Evolutionary conservation across 1,284 basidiomycete species (phyloP).

Genomic region (Mycena sp.): DNA sequence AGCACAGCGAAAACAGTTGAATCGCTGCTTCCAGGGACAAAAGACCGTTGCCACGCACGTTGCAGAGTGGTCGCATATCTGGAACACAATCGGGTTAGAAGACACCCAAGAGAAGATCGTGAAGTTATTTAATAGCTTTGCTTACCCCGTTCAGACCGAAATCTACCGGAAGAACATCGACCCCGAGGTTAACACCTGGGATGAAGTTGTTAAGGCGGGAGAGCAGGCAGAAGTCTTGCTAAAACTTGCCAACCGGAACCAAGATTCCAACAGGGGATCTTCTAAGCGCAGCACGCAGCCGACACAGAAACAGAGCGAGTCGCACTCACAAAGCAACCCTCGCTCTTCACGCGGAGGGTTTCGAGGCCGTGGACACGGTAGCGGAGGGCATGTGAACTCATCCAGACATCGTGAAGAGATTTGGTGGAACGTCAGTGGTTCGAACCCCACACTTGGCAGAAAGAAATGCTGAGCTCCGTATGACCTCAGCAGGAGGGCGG

Average conservation of each 20-base stretch:
- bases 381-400: not conserved
- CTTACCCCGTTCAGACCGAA: not conserved
- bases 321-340: not conserved
- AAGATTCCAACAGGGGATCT: not conserved
- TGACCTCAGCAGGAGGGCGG: too few relatives aligned
- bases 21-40: not conserved
- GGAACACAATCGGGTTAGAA: too few relatives aligned
- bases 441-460: too few relatives aligned
- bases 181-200: slow-evolving; percentile 1
- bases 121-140: slow-evolving; percentile 14
- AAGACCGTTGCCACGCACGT: not conserved
- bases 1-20: slow-evolving; percentile 21
- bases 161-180: slow-evolving; percentile 1
- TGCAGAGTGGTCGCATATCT: too few relatives aligned
- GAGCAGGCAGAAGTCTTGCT: slow-evolving; percentile 6
- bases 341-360: not conserved
- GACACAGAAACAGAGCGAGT: not conserved
- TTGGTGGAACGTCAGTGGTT: not conserved
- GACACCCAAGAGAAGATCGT: too few relatives aligned
- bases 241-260: not conserved
- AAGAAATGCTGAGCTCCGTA: too few relatives aligned
- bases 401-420: not conserved
- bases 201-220: not conserved
- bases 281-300: not conserved
- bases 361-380: too few relatives aligned